These are phyloP conservation scores for Puccinia polysora DNA, from an alignment of 1,284 basidiomycete species.

Conservation along the genomic window DNA sequence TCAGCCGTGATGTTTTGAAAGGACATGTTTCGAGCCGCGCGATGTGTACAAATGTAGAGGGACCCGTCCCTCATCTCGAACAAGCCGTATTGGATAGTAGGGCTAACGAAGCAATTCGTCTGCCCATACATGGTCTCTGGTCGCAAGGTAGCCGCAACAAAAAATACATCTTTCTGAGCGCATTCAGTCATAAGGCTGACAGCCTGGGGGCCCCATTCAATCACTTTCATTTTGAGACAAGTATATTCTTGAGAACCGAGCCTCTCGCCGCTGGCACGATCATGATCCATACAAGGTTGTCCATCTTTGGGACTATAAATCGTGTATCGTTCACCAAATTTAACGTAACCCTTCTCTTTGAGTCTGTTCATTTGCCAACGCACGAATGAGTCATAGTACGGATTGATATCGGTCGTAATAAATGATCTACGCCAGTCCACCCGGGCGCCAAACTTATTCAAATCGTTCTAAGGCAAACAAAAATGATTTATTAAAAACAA, in stretches of 20 bases:
- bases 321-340: constrained; percentile 97
- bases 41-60: constrained; percentile 81
- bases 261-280: constrained; percentile 90
- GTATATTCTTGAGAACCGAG: constrained; percentile 96
- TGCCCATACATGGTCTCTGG: constrained; percentile 99
- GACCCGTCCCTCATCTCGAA: constrained; percentile 68
- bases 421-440: constrained; percentile 97
- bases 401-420: constrained; percentile 90
- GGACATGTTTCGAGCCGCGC: constrained; percentile 94
- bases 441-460: constrained; percentile 79
- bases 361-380: constrained; percentile 98
- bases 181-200: constrained; percentile 55
- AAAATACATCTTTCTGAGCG: constrained; percentile 60
- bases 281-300: constrained; percentile 99
- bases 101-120: constrained; percentile 95
- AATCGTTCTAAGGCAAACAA: constrained; percentile 62
- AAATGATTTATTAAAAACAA: not conserved
- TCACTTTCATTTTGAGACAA: constrained; percentile 87
- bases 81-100: constrained; percentile 83
- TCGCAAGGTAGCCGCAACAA: constrained; percentile 91
- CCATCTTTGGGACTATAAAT: constrained; percentile 99
- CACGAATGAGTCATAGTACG: constrained; percentile 95
- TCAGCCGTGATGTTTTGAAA: constrained; percentile 70
- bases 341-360: constrained; percentile 77
- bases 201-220: constrained; percentile 65